Percentiles rank a stretch among this genome's conserved stretches.
phyloP scores from a whole-genome alignment of 495 filamentous ascomycete species.

The Thermothielavioides terrestris region DNA sequence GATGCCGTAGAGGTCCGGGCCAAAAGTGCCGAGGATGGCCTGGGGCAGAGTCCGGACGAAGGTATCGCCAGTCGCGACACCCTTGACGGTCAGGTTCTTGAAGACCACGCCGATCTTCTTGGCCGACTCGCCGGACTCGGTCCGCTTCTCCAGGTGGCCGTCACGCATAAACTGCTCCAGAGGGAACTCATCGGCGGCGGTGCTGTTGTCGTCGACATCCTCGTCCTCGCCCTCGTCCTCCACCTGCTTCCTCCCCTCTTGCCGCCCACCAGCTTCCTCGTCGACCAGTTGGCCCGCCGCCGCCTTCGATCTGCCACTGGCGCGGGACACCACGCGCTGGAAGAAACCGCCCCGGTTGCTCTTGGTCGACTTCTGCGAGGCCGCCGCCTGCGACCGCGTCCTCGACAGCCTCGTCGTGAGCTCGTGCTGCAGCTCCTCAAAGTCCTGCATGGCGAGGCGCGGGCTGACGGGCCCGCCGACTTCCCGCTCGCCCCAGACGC shows the following conservation, averaged over 20 bases:
- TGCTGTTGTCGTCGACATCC: constrained; percentile 28
- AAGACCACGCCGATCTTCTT: constrained; percentile 84
- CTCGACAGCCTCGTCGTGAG: constrained; percentile 40
- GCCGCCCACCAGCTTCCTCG: too few relatives aligned
- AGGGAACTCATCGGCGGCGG: constrained; percentile 48
- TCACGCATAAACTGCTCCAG: constrained; percentile 67
- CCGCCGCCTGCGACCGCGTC: constrained; percentile 10
- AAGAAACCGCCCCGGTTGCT: constrained; percentile 14
- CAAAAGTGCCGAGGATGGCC: constrained; percentile 75
- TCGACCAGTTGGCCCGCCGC: neutral
- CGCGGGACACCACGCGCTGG: constrained; percentile 12
- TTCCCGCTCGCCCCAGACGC: constrained; percentile 71
- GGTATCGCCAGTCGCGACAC: constrained; percentile 54
- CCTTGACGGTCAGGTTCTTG: constrained; percentile 70
- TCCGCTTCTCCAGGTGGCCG: constrained; percentile 72
- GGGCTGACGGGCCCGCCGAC: constrained; percentile 54
- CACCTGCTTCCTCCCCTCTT: neutral
- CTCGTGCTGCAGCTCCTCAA: constrained; percentile 57
- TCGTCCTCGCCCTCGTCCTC: constrained; percentile 30
- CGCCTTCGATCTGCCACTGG: constrained; percentile 11
- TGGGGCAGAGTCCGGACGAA: constrained; percentile 69
- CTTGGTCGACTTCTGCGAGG: constrained; percentile 8
- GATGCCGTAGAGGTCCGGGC: constrained; percentile 70
- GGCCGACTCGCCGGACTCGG: constrained; percentile 53
- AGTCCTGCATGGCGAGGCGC: constrained; percentile 59